Base-by-base conservation (phyloP, 2,329 filamentous ascomycete genomes). In the Apiospora rasikravindrae region DNA sequence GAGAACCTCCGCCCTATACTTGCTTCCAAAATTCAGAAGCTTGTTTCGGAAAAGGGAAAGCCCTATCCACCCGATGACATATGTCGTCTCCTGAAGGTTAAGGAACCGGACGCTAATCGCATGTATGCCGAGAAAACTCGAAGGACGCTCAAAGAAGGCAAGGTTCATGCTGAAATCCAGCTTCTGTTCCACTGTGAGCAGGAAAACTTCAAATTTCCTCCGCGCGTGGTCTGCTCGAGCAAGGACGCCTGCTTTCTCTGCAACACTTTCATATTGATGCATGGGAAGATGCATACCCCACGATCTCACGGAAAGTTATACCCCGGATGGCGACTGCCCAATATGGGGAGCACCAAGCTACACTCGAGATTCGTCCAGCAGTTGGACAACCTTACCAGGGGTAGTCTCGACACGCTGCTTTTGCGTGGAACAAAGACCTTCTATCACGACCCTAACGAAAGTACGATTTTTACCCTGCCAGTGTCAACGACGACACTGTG, bases 241-340 rank as follows among this genome's bases (percentile, higher is more conserved):
- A 88, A 88, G 71, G 82, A 85, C 69, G 84, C 86, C 1, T 89
- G 86, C 74, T 88, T 84, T 75, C 80, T 88, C 0, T 89, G 86
- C 76, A 84, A 87, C 69, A 77, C 82, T 8, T 84, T 88, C 72
- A 81, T 88, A n/a, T 70, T 74, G 1, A 74, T 82, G 19, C 83
- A 87, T 72, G 81, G 83, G 2, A 80, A 78, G 53, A 83, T 85
- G 51, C 74, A 84, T 61, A 82, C 82, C 1, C 83, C 85, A 3
- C 79, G 78, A 53, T 82, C 79, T 2, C 85, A 88, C 73, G 84
- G 84, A 3, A 82, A 73, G 49, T 71, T 89, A 1, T 87, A 88
- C 75, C 77, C 81, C 0, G 78, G 79, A 8, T 88, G 86, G 86
- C 79, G 82, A 16, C 74, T 87, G 2, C 86, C 86, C 0, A 64